phyloP scores from a whole-genome alignment of 192 early-diverging fungal species.

The Coemansia furcata region DNA sequence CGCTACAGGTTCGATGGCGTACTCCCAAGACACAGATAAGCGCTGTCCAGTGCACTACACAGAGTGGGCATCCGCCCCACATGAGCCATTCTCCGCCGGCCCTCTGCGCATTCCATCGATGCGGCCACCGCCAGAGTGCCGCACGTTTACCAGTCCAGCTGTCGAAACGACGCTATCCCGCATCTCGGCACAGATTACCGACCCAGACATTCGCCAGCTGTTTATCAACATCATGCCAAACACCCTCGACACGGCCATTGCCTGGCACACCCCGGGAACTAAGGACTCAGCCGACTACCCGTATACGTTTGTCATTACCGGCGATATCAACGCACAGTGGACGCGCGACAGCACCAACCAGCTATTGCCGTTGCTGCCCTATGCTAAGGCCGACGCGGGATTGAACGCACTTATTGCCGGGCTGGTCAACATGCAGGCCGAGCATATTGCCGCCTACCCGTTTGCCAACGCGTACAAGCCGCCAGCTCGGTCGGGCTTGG shows the following conservation, averaged over 20 bases:
- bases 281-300: constrained; percentile 12
- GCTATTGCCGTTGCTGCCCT: constrained; percentile 51
- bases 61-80: constrained; percentile 18
- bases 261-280: constrained; percentile 34
- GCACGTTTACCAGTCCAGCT: constrained; percentile 50
- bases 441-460: constrained; percentile 35
- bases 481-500: constrained; percentile 35
- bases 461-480: constrained; percentile 63
- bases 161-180: constrained; percentile 42
- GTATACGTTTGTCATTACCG: constrained; percentile 65
- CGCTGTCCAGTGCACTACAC: constrained; percentile 35
- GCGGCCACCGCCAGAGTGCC: constrained; percentile 48
- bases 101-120: constrained; percentile 24
- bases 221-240: constrained; percentile 63
- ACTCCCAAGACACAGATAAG: constrained; percentile 22
- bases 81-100: constrained; percentile 23
- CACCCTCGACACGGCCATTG: constrained; percentile 64
- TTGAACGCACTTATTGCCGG: constrained; percentile 50
- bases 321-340: constrained; percentile 72
- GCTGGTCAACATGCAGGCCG: constrained; percentile 55
- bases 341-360: constrained; percentile 67
- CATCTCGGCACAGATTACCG: constrained; percentile 28
- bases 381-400: constrained; percentile 23
- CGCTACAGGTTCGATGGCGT: not conserved
- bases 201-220: constrained; percentile 52